phyloP scores from a whole-genome alignment of 176 grass and related monocot genomes.

The Lolium perenne region DNA sequence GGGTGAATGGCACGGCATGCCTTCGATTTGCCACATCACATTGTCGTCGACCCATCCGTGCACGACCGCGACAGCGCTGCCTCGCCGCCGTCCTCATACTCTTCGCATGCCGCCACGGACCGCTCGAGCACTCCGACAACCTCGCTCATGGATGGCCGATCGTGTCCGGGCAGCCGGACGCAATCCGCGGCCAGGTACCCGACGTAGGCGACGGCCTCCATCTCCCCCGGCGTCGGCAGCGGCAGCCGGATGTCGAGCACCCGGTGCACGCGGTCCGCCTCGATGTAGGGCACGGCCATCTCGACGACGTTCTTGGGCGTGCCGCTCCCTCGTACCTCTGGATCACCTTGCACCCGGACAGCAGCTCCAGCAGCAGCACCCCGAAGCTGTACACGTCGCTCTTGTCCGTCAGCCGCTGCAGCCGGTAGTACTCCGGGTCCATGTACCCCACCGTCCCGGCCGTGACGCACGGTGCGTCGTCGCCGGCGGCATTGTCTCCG shows the following conservation, averaged over 20 bases:
- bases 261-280: conserved; percentile 65
- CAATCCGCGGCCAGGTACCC: conserved; percentile 78
- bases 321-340: conserved; percentile 70
- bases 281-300: conserved; percentile 70
- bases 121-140: conserved; percentile 77
- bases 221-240: conserved; percentile 80
- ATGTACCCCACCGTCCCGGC: conserved; percentile 97
- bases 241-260: conserved; percentile 77
- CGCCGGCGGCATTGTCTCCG: conserved; percentile 13
- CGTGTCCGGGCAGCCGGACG: conserved; percentile 53
- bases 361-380: conserved; percentile 75
- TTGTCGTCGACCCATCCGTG: conserved; percentile 63
- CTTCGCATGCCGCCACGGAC: conserved; percentile 57
- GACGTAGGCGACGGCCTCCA: conserved; percentile 87
- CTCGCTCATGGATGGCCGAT: conserved; percentile 87
- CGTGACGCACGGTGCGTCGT: conserved; percentile 48
- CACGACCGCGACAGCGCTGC: conserved; percentile 58
- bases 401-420: conserved; percentile 86
- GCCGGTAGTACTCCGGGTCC: conserved; percentile 95
- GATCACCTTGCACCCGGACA: conserved; percentile 77
- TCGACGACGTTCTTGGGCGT: conserved; percentile 88
- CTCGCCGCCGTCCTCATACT: conserved; percentile 39
- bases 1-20: conserved; percentile 4
- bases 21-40: conserved; percentile 45
- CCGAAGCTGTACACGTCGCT: conserved; percentile 99